These are phyloP conservation scores for Solioccasus polychromus DNA, from an alignment of 768 basidiomycete genomes.

Conservation along the genomic window DNA sequence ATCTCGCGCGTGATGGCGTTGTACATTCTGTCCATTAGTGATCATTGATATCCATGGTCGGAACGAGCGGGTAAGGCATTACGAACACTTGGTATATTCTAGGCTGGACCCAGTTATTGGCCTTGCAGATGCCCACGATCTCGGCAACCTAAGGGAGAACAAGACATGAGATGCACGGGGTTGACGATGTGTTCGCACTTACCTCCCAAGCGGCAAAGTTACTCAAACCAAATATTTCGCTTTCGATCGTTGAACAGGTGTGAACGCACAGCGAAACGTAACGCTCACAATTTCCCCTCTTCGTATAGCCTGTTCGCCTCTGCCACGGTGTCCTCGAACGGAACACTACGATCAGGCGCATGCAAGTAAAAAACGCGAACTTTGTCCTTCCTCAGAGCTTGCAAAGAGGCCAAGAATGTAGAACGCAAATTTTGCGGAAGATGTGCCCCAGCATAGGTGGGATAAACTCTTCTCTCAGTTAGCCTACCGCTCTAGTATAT, in stretches of 20 bases:
- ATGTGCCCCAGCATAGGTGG: conserved; percentile 41
- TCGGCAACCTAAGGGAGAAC: conserved; percentile 46
- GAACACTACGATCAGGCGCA: conserved; percentile 55
- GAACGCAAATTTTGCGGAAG: conserved; percentile 39
- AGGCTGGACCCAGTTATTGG: conserved; percentile 52
- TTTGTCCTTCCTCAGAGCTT: conserved; percentile 43
- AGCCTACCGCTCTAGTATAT: no score
- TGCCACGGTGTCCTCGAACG: conserved; percentile 54
- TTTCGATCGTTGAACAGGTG: conserved; percentile 9
- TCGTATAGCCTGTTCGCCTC: conserved; percentile 54
- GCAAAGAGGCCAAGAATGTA: conserved; percentile 45
- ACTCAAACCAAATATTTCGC: conserved; percentile 61
- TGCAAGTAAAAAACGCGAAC: conserved; percentile 56
- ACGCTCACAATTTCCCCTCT: conserved; percentile 56
- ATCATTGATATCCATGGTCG: not conserved
- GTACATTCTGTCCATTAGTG: no score
- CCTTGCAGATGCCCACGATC: conserved; percentile 53
- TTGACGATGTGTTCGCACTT: conserved; percentile 1
- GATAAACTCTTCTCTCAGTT: conserved; percentile 48
- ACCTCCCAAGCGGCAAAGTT: conserved; percentile 60
- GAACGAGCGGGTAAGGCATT: not conserved
- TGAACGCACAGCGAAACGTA: not conserved
- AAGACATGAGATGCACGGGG: not conserved
- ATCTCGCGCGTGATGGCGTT: conserved; percentile 48
- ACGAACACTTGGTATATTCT: conserved; percentile 55